Conservation (phyloP, 768 basidiomycete species). For the Hirschioporus abietinus region DNA sequence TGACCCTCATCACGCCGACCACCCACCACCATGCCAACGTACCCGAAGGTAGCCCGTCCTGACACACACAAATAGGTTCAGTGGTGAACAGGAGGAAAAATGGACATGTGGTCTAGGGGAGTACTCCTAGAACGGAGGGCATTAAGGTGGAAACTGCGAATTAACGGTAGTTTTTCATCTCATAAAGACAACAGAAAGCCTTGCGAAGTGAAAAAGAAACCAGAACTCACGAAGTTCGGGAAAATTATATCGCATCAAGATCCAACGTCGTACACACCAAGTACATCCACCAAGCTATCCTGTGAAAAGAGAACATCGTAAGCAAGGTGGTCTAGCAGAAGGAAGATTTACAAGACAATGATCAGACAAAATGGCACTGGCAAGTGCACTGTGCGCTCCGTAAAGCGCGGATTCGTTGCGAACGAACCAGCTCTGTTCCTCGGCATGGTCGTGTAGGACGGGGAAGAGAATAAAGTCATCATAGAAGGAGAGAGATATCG, state of each 20-base stretch:
- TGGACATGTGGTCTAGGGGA: slow-evolving; percentile 69
- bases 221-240: neutral
- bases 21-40: slow-evolving; percentile 69
- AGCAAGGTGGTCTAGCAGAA: too few species aligned
- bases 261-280: too few species aligned
- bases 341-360: slow-evolving; percentile 11
- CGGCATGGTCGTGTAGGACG: slow-evolving; percentile 88
- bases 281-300: too few species aligned
- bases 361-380: slow-evolving; percentile 88
- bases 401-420: slow-evolving; percentile 65
- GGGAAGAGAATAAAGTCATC: slow-evolving; percentile 90
- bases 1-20: slow-evolving; percentile 68
- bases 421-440: slow-evolving; percentile 74
- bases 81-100: slow-evolving; percentile 58
- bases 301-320: too few species aligned
- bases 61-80: slow-evolving; percentile 57
- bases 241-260: neutral
- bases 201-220: too few species aligned
- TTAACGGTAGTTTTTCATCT: slow-evolving; percentile 60
- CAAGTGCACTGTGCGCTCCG: slow-evolving; percentile 71
- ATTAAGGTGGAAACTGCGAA: slow-evolving; percentile 87
- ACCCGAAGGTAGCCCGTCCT: slow-evolving; percentile 62
- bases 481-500: slow-evolving; percentile 14
- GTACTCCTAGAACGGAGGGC: slow-evolving; percentile 58
- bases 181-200: slow-evolving; percentile 20